Percentiles rank a stretch among this genome's conserved stretches.
Evolutionary conservation across 139 green algal species (phyloP).

Genomic region (Chlamydomonas incerta): DNA sequence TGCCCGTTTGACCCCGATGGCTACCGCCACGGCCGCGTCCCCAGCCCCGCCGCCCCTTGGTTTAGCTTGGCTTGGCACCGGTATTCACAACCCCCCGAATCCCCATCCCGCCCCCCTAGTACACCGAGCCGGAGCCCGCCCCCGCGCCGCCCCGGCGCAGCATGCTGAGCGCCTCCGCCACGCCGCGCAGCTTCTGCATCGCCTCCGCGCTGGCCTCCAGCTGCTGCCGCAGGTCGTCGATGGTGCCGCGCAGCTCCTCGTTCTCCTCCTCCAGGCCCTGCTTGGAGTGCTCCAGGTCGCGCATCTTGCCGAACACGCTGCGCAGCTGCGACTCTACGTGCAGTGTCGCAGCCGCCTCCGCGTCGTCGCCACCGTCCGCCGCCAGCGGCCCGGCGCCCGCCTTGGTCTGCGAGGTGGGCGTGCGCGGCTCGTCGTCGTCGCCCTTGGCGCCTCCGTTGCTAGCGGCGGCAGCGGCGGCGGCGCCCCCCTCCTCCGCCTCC

Average conservation of each 20-base stretch:
- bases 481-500: not conserved
- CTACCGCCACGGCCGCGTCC: too few species aligned
- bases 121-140: too few species aligned
- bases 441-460: not conserved
- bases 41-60: too few species aligned
- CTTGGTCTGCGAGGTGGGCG: too few species aligned
- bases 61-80: too few species aligned
- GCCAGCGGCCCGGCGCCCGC: too few species aligned
- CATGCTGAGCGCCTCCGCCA: constrained; percentile 38
- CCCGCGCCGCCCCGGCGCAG: not conserved
- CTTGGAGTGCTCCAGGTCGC: constrained; percentile 8
- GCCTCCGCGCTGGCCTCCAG: constrained; percentile 27
- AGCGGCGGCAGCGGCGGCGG: not conserved
- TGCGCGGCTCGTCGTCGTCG: not conserved
- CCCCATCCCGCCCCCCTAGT: too few species aligned
- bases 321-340: not conserved
- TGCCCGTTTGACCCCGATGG: too few species aligned
- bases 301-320: constrained; percentile 19
- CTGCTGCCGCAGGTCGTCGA: constrained; percentile 24
- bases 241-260: constrained; percentile 13
- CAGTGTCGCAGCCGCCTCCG: not conserved
- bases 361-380: too few species aligned
- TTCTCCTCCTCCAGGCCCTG: constrained; percentile 38
- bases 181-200: constrained; percentile 30
- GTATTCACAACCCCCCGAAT: too few species aligned